Evolutionary conservation across 805 yeast species (phyloP).

Genomic region (Grigorovia jiainica): DNA sequence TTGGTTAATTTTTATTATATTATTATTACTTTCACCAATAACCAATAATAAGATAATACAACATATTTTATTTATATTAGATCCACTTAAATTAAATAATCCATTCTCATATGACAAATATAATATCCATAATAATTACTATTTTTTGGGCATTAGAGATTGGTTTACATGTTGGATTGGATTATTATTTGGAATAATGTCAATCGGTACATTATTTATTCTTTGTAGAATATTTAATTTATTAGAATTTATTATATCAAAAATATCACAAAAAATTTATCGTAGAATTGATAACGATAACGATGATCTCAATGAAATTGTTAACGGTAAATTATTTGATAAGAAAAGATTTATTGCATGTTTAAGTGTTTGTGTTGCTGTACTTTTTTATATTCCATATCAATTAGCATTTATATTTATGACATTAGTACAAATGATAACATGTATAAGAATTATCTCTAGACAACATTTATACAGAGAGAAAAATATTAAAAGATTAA

Average conservation of each 20-base stretch:
- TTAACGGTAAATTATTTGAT: slow-evolving; percentile 4
- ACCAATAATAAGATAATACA: slow-evolving; percentile 29
- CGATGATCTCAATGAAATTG: not conserved
- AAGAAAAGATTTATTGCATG: slow-evolving; percentile 29
- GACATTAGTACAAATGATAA: slow-evolving; percentile 47
- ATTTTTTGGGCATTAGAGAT: slow-evolving; percentile 61
- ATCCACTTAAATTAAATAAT: slow-evolving; percentile 45
- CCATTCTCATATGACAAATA: slow-evolving; percentile 32
- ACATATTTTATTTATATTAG: slow-evolving; percentile 34
- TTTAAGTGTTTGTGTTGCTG: slow-evolving; percentile 33
- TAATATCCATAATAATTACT: slow-evolving; percentile 41
- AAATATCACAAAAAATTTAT: not conserved
- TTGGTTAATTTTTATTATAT: slow-evolving; percentile 17
- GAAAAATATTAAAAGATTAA: slow-evolving; percentile 7
- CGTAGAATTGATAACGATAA: not conserved
- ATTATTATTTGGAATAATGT: slow-evolving; percentile 36
- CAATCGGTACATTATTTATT: slow-evolving; percentile 14
- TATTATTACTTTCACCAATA: slow-evolving; percentile 32
- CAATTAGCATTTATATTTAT: slow-evolving; percentile 66
- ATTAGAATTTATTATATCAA: not conserved
- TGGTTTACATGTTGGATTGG: slow-evolving; percentile 47
- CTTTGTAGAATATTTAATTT: not conserved
- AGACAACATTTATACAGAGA: slow-evolving; percentile 1
- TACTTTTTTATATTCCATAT: slow-evolving; percentile 63
- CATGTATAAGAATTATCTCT: slow-evolving; percentile 34